Evolutionary conservation across 2,329 filamentous ascomycete genomes (phyloP).

Genomic region (Xylariaceae sp.): DNA sequence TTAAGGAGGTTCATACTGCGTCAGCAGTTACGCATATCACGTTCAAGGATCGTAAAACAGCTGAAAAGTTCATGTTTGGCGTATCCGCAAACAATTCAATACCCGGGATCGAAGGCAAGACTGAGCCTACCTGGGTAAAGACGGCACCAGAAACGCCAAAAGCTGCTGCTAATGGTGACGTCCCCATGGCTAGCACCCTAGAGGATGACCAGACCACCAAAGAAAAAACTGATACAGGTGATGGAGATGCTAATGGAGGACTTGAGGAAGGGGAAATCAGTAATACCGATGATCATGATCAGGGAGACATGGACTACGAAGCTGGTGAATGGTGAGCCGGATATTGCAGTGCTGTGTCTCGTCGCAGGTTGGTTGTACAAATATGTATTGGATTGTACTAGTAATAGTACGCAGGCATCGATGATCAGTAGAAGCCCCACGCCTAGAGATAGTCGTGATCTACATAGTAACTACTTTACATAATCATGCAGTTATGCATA

Average conservation of each 20-base stretch:
- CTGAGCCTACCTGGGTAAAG: conserved; percentile 69
- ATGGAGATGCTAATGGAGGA: conserved; percentile 18
- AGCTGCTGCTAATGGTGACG: conserved; percentile 27
- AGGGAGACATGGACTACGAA: conserved; percentile 45
- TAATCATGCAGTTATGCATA: no score
- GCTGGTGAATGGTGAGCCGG: conserved; percentile 30
- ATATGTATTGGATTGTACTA: not conserved
- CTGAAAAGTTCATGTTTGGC: conserved; percentile 72
- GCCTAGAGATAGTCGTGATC: no score
- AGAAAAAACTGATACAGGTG: conserved; percentile 30
- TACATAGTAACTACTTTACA: no score
- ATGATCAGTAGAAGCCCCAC: no score
- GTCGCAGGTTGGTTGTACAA: not conserved
- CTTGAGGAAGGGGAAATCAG: conserved; percentile 40
- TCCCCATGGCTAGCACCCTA: conserved; percentile 26
- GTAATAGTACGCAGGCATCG: no score
- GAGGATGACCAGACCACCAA: conserved; percentile 34
- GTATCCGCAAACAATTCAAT: conserved; percentile 57
- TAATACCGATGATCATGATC: conserved; percentile 29
- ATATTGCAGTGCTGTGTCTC: not conserved
- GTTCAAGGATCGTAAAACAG: conserved; percentile 72
- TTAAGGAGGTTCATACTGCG: conserved; percentile 60
- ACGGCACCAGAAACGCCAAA: conserved; percentile 33
- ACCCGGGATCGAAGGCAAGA: conserved; percentile 64
- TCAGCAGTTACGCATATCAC: conserved; percentile 58